These are phyloP conservation scores for Pulicaria dysenterica DNA, from an alignment of 129 eudicot genomes.

Conservation along the genomic window DNA sequence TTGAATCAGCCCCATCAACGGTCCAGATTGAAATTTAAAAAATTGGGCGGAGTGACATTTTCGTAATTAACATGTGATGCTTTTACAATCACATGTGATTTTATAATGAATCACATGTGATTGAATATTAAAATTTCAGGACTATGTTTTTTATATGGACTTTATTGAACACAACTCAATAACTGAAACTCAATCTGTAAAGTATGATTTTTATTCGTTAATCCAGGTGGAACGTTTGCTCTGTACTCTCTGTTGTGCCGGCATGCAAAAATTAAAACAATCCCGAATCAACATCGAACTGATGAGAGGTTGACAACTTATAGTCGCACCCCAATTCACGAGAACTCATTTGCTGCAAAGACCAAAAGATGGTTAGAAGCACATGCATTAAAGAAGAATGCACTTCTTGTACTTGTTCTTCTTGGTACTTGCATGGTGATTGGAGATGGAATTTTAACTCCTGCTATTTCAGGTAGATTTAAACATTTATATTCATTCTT, in stretches of 20 bases:
- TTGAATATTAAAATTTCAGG: too few species aligned
- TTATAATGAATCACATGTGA: too few species aligned
- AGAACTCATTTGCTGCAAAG: slow-evolving; percentile 61
- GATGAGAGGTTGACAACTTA: slow-evolving; percentile 55
- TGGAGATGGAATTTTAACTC: slow-evolving; percentile 69
- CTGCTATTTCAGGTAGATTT: slow-evolving; percentile 44
- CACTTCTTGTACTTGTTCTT: slow-evolving; percentile 54
- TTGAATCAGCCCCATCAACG: too few species aligned
- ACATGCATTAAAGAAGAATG: slow-evolving; percentile 39
- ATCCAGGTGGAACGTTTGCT: slow-evolving; percentile 71
- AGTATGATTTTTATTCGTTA: neutral
- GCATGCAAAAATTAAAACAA: slow-evolving; percentile 50
- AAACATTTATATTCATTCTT: neutral
- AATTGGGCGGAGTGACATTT: too few species aligned
- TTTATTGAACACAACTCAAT: too few species aligned
- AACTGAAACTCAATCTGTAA: too few species aligned
- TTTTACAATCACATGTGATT: too few species aligned
- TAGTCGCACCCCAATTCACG: slow-evolving; percentile 43
- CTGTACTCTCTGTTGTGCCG: slow-evolving; percentile 63
- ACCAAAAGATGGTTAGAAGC: slow-evolving; percentile 41
- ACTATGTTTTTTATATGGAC: too few species aligned
- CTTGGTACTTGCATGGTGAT: slow-evolving; percentile 74
- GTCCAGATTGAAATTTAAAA: too few species aligned
- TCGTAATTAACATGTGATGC: too few species aligned
- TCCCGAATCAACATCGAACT: slow-evolving; percentile 64